Percentiles rank a stretch among this genome's conserved stretches.
These are phyloP conservation scores for Torrubiellomyces zombiae DNA, from an alignment of 2,329 filamentous ascomycete genomes.

Conservation along the genomic window DNA sequence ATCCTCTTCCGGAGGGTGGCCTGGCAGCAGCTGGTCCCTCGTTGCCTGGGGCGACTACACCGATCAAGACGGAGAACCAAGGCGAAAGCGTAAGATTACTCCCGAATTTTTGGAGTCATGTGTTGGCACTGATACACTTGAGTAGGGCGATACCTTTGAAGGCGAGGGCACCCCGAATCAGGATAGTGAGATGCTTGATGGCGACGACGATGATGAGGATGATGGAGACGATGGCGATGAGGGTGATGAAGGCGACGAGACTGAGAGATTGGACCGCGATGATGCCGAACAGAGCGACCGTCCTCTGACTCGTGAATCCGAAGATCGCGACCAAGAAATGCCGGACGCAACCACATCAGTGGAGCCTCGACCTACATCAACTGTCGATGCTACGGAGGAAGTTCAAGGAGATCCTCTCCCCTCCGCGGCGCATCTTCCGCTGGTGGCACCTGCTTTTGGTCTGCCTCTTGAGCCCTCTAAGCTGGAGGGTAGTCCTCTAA, in stretches of 20 bases:
- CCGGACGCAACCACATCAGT: conserved; percentile 13
- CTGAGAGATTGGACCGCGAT: too few relatives aligned
- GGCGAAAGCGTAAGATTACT: conserved; percentile 21
- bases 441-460: too few relatives aligned
- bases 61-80: conserved; percentile 19
- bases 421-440: conserved; percentile 15
- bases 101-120: too few relatives aligned
- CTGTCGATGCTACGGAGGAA: too few relatives aligned
- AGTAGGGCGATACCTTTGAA: conserved; percentile 27
- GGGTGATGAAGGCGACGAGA: conserved; percentile 30
- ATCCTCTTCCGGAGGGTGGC: conserved; percentile 20
- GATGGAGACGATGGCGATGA: conserved; percentile 31
- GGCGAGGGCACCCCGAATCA: conserved; percentile 25
- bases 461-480: conserved; percentile 14
- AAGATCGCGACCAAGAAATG: conserved; percentile 20
- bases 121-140: too few relatives aligned
- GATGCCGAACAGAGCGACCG: too few relatives aligned
- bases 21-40: conserved; percentile 16
- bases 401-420: conserved; percentile 11
- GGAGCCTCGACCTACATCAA: too few relatives aligned
- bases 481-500: conserved; percentile 34
- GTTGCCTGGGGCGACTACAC: conserved; percentile 19
- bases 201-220: conserved; percentile 26
- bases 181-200: conserved; percentile 38
- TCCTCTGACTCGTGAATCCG: too few relatives aligned